Evolutionary conservation across 1,139 yeast genomes (phyloP), one percentile per base, ranked within the genome.

Genomic region (Hanseniaspora sp.): DNA sequence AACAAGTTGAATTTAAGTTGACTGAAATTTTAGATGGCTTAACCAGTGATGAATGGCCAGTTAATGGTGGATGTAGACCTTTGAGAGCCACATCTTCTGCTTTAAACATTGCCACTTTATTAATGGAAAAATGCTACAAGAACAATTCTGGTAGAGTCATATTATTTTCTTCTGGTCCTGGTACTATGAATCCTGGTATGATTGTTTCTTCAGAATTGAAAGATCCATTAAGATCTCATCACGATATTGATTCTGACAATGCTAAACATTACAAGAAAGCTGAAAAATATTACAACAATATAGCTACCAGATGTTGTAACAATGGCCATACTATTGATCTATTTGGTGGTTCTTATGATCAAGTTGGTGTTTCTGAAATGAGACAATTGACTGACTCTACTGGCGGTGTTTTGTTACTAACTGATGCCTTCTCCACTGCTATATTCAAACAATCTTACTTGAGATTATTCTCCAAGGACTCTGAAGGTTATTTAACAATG

Each of bases 281-380:
- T 2, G 77, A 76, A 63, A 85, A 87, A 69, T 90, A 81, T 66
- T 94, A 90, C 70, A 95, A 86, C 60, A 74, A 76, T 33, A 69
- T 92, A 53, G 86, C 95, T 41, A 78, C 81, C 55, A 84, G 85
- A 61, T 83, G 83, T 13, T 73, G 86, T 34, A 77, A 79, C 55
- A 85, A 86, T 66, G 86, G 94, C 30, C 96, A 88, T 65, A 80
- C 94, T 29, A 82, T 92, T 55, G 98, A 92, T 70, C 80, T 92
- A 53, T 90, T 88, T 71, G 97, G 95, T 41, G 98, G 98, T 58
- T 88, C 96, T 71, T 90, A 88, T 67, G 99, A 92, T 71, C 98
- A 92, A 74, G 86, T 90, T 60, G 99, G 99, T 68, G 83, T 92
- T 78, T 83, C 85, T 62, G 99, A 92, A 73, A 92, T 92, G 97